phyloP scores from a whole-genome alignment of 2,329 filamentous ascomycete species.

The Dothidotthia symphoricarpi region DNA sequence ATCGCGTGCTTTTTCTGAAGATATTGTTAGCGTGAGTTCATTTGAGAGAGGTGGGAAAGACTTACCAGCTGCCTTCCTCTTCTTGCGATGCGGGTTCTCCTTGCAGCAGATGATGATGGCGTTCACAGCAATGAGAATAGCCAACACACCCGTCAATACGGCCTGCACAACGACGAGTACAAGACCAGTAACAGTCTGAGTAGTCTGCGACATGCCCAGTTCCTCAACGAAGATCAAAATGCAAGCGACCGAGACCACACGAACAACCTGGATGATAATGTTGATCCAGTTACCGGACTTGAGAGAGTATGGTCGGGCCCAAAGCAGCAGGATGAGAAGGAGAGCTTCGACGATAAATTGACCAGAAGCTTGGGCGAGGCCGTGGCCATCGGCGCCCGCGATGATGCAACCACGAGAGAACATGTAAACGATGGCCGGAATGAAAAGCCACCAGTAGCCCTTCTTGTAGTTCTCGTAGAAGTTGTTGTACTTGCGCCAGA shows the following conservation, averaged over 20 bases:
- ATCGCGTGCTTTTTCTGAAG: conserved; percentile 71
- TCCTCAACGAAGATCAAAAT: conserved; percentile 93
- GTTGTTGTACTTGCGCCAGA: conserved; percentile 92
- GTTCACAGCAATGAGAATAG: conserved; percentile 85
- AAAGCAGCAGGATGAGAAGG: conserved; percentile 76
- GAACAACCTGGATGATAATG: conserved; percentile 83
- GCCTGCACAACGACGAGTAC: conserved; percentile 91
- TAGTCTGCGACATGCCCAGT: conserved; percentile 83
- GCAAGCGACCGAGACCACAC: conserved; percentile 82
- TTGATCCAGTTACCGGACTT: conserved; percentile 91
- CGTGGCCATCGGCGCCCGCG: conserved; percentile 81
- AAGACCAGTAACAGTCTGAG: conserved; percentile 91
- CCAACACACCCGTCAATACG: conserved; percentile 75
- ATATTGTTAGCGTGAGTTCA: conserved; percentile 25
- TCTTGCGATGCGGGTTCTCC: conserved; percentile 85
- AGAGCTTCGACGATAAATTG: conserved; percentile 78
- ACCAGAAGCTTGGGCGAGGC: conserved; percentile 73
- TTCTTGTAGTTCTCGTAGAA: conserved; percentile 97
- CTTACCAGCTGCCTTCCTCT: conserved; percentile 86
- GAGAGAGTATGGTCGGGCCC: conserved; percentile 82
- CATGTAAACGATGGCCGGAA: conserved; percentile 85
- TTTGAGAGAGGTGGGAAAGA: conserved; percentile 14
- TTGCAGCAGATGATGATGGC: conserved; percentile 78
- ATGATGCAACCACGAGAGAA: conserved; percentile 85
- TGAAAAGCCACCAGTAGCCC: conserved; percentile 95